Evolutionary conservation across 495 filamentous ascomycete species (phyloP).

Genomic region (Hypoxylon fragiforme): DNA sequence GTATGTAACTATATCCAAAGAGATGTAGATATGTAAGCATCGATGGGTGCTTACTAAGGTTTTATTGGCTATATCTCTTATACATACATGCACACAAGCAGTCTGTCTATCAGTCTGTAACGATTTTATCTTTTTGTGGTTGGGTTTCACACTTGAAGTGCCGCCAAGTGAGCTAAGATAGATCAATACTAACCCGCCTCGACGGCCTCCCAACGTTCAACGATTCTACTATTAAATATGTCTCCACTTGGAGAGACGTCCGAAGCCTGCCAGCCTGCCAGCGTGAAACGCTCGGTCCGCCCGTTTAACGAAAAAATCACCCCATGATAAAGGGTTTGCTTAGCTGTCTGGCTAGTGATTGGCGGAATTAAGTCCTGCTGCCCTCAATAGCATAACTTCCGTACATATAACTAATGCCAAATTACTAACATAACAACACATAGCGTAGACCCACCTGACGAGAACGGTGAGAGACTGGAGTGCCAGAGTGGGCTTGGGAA

Average conservation of each 20-base stretch:
- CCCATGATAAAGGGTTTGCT: conserved; percentile 9
- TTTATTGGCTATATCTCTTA: too few species aligned
- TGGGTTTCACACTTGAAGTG: too few species aligned
- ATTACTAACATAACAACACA: conserved; percentile 4
- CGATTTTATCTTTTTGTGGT: too few species aligned
- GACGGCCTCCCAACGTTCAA: too few species aligned
- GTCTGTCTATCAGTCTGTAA: too few species aligned
- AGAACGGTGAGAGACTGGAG: conserved; percentile 8
- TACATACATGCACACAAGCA: too few species aligned
- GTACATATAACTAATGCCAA: conserved; percentile 2
- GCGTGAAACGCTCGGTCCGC: conserved; percentile 25
- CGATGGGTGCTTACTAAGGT: too few species aligned
- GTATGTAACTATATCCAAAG: too few species aligned
- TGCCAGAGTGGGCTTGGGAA: too few species aligned
- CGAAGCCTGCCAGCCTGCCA: conserved; percentile 15
- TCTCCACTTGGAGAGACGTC: conserved; percentile 24
- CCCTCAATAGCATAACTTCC: conserved; percentile 3
- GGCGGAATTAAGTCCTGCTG: conserved; percentile 29
- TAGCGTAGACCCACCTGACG: background rate
- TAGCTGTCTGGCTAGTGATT: conserved; percentile 11
- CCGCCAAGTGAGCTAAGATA: background rate
- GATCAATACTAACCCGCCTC: too few species aligned
- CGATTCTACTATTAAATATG: too few species aligned
- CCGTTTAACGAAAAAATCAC: conserved; percentile 9
- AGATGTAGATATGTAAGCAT: too few species aligned